These are phyloP conservation scores for Apiotrichum veenhuisii DNA, from an alignment of 1,284 basidiomycete genomes.

Conservation along the genomic window DNA sequence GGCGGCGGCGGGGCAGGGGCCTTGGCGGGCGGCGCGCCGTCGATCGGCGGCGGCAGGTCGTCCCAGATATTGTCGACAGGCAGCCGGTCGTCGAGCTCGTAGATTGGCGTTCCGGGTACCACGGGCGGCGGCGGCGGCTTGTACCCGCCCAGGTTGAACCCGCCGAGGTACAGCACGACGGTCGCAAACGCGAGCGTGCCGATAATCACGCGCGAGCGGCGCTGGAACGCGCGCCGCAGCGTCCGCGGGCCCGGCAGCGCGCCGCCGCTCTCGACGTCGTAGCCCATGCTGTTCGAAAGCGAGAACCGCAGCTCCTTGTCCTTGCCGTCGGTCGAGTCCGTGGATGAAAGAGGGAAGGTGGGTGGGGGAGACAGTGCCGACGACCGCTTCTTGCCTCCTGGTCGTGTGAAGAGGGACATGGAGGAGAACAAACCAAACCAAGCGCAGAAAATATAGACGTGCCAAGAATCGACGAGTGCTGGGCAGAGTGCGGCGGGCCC, in stretches of 20 bases:
- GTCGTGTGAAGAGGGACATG: background rate
- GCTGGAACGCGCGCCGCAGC: constrained; percentile 6
- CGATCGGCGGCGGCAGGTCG: constrained; percentile 3
- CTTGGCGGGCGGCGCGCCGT: background rate
- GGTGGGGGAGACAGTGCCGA: background rate
- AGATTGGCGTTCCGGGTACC: background rate
- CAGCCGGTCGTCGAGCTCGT: background rate
- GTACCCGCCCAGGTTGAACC: background rate
- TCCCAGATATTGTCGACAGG: background rate
- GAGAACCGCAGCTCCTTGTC: background rate
- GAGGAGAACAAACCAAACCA: background rate
- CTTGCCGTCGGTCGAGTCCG: background rate
- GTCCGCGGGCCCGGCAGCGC: background rate
- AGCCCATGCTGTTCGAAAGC: background rate
- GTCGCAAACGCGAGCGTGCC: background rate
- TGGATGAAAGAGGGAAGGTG: background rate
- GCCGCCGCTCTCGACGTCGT: constrained; percentile 8
- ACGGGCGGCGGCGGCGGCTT: background rate
- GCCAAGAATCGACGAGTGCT: too few relatives aligned
- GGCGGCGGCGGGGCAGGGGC: background rate
- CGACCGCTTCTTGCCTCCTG: background rate
- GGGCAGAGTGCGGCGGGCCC: too few relatives aligned
- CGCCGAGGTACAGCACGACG: constrained; percentile 8
- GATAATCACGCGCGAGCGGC: constrained; percentile 9
- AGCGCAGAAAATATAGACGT: background rate